These are phyloP conservation scores for Escovopsis sp. DNA, from an alignment of 2,329 filamentous ascomycete genomes.

Conservation along the genomic window DNA sequence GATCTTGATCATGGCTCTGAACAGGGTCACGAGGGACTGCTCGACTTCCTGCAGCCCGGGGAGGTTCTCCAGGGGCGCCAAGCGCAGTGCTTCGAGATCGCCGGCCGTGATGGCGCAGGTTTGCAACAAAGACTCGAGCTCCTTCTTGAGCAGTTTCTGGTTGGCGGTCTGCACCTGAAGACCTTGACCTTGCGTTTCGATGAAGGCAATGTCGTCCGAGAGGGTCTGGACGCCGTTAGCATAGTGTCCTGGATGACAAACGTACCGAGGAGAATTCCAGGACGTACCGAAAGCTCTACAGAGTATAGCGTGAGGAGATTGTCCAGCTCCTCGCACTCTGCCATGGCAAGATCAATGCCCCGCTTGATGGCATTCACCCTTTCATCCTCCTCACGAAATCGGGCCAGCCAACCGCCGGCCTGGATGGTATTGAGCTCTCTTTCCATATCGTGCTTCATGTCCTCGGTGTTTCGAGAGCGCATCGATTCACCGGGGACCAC, in stretches of 20 bases:
- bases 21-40: slow-evolving; percentile 59
- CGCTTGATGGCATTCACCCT: slow-evolving; percentile 73
- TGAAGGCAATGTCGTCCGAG: slow-evolving; percentile 90
- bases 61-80: slow-evolving; percentile 56
- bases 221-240: slow-evolving; percentile 46
- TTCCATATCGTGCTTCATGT: slow-evolving; percentile 68
- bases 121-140: slow-evolving; percentile 75
- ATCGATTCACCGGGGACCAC: slow-evolving; percentile 68
- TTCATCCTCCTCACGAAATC: slow-evolving; percentile 75
- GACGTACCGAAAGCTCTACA: slow-evolving; percentile 67
- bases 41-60: slow-evolving; percentile 67
- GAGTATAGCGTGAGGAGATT: slow-evolving; percentile 87
- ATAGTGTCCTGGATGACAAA: neutral
- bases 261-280: neutral
- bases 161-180: slow-evolving; percentile 94
- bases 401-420: slow-evolving; percentile 80
- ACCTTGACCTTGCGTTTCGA: slow-evolving; percentile 93
- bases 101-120: slow-evolving; percentile 80
- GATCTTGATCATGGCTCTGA: slow-evolving; percentile 86
- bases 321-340: slow-evolving; percentile 91
- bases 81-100: slow-evolving; percentile 53
- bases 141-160: slow-evolving; percentile 81
- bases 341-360: slow-evolving; percentile 78
- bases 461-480: slow-evolving; percentile 59
- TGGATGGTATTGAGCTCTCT: slow-evolving; percentile 82